Evolutionary conservation across 2,329 filamentous ascomycete species (phyloP).

Genomic region (Diplodia mutila): DNA sequence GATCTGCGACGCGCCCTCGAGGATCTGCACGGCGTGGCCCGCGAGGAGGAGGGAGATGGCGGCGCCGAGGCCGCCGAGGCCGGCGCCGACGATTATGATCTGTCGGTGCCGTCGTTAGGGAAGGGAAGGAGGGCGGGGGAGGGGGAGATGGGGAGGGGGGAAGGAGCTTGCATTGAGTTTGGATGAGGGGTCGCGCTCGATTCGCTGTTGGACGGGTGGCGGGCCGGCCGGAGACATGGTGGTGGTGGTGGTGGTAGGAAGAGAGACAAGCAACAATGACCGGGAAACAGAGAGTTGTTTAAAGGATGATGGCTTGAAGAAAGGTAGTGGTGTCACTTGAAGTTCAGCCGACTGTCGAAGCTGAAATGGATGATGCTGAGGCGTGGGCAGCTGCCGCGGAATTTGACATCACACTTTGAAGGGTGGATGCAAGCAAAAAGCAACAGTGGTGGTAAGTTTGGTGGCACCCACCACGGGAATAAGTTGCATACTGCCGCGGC

Average conservation of each 20-base stretch:
- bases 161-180: slow-evolving; percentile 35
- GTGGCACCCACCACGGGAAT: neutral
- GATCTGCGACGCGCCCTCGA: slow-evolving; percentile 54
- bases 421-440: neutral
- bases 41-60: slow-evolving; percentile 53
- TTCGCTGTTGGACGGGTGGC: slow-evolving; percentile 34
- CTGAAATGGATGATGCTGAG: neutral
- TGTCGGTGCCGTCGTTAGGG: too few relatives aligned
- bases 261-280: too few relatives aligned
- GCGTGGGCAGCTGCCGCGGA: neutral
- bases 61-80: slow-evolving; percentile 58
- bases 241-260: neutral
- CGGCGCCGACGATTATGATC: slow-evolving; percentile 60
- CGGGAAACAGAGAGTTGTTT: too few relatives aligned
- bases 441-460: slow-evolving; percentile 14
- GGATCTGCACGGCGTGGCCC: slow-evolving; percentile 53
- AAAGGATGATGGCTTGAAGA: neutral
- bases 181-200: slow-evolving; percentile 32
- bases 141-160: too few relatives aligned
- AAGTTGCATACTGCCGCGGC: neutral
- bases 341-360: neutral
- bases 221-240: slow-evolving; percentile 12
- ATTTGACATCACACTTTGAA: slow-evolving; percentile 8
- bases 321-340: neutral
- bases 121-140: too few relatives aligned